Evolutionary conservation across 345 rosid species (phyloP).

Genomic region (Rhodomyrtus tomentosa): DNA sequence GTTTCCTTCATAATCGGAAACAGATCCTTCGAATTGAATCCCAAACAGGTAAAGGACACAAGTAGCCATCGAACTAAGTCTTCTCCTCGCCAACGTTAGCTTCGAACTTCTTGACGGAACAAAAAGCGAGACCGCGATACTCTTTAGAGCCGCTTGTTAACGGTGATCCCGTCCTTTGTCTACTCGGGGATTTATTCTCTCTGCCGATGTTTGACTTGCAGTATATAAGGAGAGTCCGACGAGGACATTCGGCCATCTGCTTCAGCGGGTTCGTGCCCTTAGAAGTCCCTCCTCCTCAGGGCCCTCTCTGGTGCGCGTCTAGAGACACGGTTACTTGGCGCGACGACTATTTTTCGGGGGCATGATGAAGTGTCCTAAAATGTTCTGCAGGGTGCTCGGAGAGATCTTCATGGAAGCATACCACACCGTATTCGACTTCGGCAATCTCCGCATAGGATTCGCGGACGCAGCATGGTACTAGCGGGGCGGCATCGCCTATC

Average conservation of each 20-base stretch:
- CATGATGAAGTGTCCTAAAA: background rate
- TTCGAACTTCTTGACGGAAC: background rate
- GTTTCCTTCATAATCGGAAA: constrained; percentile 41
- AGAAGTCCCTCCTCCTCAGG: constrained; percentile 37
- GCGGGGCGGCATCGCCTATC: background rate
- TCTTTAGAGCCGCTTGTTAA: background rate
- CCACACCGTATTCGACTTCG: constrained; percentile 48
- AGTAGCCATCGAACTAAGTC: background rate
- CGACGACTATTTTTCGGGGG: background rate
- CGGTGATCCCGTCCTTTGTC: background rate
- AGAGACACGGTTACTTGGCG: background rate
- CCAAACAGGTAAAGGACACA: constrained; percentile 25
- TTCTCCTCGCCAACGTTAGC: background rate
- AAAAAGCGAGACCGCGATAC: background rate
- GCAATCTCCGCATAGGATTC: constrained; percentile 39
- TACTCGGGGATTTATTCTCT: background rate
- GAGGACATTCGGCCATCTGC: constrained; percentile 23
- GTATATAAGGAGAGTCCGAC: constrained; percentile 28
- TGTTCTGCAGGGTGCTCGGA: constrained; percentile 40
- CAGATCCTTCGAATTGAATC: constrained; percentile 29
- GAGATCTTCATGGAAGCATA: constrained; percentile 44
- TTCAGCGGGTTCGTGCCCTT: constrained; percentile 35
- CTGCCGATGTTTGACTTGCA: background rate
- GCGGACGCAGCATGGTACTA: constrained; percentile 25
- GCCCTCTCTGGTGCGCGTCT: constrained; percentile 40